These are phyloP conservation scores for Leccinum ochraceum DNA, from an alignment of 768 basidiomycete genomes.

Conservation along the genomic window DNA sequence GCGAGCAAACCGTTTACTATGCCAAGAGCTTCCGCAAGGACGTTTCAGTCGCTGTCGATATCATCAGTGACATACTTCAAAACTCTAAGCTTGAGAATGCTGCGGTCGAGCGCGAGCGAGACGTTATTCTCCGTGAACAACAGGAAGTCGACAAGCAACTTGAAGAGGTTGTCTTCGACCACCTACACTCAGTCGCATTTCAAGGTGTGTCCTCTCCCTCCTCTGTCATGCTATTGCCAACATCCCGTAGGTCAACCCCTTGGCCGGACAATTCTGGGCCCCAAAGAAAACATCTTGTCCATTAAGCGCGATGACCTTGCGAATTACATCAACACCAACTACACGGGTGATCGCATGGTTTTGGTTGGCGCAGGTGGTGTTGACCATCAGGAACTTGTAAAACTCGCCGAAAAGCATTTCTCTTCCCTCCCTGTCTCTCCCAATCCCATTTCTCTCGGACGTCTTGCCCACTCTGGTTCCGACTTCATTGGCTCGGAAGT, in stretches of 20 bases:
- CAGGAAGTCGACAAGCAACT: constrained; percentile 99
- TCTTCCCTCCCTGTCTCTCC: constrained; percentile 83
- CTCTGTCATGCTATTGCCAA: constrained; percentile 10
- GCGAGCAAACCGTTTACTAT: constrained; percentile 99
- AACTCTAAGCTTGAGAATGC: constrained; percentile 88
- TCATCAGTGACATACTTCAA: constrained; percentile 97
- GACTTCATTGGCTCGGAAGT: constrained; percentile 93
- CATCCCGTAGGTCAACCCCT: constrained; percentile 76
- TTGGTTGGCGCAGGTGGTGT: constrained; percentile 97
- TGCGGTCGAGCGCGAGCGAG: constrained; percentile 93
- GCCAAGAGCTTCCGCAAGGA: constrained; percentile 98
- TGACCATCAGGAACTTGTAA: constrained; percentile 88
- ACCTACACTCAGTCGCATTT: constrained; percentile 95
- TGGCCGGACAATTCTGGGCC: constrained; percentile 96
- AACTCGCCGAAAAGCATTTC: constrained; percentile 94
- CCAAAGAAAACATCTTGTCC: constrained; percentile 93
- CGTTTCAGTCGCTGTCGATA: constrained; percentile 86
- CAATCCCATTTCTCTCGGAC: constrained; percentile 87
- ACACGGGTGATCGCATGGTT: constrained; percentile 98
- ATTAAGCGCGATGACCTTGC: constrained; percentile 89
- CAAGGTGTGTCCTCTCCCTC: constrained; percentile 56
- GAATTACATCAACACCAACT: constrained; percentile 95
- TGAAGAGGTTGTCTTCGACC: constrained; percentile 99
- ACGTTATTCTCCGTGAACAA: constrained; percentile 95
- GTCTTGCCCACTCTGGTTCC: constrained; percentile 73